These are phyloP conservation scores for Neurospora hispaniola DNA, from an alignment of 495 filamentous ascomycete species.

Conservation along the genomic window DNA sequence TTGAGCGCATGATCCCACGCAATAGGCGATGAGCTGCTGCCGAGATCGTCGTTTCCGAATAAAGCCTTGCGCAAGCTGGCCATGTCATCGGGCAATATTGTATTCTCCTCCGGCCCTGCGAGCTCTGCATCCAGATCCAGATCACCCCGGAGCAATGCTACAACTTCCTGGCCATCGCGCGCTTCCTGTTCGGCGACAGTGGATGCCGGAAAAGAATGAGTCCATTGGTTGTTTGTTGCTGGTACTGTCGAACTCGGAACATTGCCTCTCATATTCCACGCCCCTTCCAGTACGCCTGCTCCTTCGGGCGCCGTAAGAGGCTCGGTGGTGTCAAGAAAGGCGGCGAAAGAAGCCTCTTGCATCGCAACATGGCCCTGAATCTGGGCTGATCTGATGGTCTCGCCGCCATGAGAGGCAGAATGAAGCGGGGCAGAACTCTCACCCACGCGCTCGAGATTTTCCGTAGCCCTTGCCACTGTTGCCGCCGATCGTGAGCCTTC, in stretches of 20 bases:
- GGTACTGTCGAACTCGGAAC: not conserved
- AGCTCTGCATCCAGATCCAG: slow-evolving; percentile 16
- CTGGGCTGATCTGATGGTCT: slow-evolving; percentile 13
- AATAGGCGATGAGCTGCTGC: slow-evolving; percentile 1
- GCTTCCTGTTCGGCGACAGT: slow-evolving; percentile 26
- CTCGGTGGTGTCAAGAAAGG: slow-evolving; percentile 30
- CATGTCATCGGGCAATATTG: slow-evolving; percentile 14
- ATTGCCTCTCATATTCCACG: slow-evolving; percentile 6
- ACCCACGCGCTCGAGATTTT: slow-evolving; percentile 6
- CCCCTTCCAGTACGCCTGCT: slow-evolving; percentile 8
- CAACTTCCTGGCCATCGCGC: slow-evolving; percentile 35
- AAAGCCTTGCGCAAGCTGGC: slow-evolving; percentile 22
- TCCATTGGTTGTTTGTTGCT: not conserved
- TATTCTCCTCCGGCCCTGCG: not conserved
- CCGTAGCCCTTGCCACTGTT: slow-evolving; percentile 4
- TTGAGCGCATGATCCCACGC: slow-evolving; percentile 33
- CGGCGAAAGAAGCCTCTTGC: slow-evolving; percentile 34
- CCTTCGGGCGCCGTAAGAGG: slow-evolving; percentile 17
- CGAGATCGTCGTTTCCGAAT: slow-evolving; percentile 16
- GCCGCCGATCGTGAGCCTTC: slow-evolving; percentile 14
- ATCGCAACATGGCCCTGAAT: slow-evolving; percentile 23
- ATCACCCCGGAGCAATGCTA: slow-evolving; percentile 25
- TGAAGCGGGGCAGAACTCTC: slow-evolving; percentile 18
- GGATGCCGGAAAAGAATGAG: not conserved
- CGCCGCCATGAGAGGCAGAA: slow-evolving; percentile 49